phyloP scores from a whole-genome alignment of 306 rosid species.

The Sophora flavescens region DNA sequence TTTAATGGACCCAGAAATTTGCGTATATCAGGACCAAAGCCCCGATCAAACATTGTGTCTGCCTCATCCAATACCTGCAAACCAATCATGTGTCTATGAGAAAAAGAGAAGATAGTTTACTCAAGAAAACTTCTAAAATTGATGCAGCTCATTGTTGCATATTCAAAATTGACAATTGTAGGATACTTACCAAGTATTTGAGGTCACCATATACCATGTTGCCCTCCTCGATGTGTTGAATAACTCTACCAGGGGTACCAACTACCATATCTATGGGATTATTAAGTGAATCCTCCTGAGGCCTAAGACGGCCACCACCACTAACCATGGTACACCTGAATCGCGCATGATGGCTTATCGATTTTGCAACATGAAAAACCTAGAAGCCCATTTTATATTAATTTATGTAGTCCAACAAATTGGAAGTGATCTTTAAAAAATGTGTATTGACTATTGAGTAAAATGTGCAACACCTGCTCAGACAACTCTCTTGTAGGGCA shows the following conservation, averaged over 20 bases:
- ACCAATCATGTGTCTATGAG: background rate
- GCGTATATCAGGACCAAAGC: slow-evolving; percentile 96
- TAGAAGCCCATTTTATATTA: slow-evolving; percentile 53
- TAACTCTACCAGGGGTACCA: slow-evolving; percentile 95
- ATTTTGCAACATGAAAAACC: slow-evolving; percentile 95
- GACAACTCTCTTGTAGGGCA: slow-evolving; percentile 96
- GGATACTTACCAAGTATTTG: slow-evolving; percentile 76
- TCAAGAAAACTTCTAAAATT: background rate
- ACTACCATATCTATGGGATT: slow-evolving; percentile 90
- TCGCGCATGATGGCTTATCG: slow-evolving; percentile 89
- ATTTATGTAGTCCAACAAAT: slow-evolving; percentile 28
- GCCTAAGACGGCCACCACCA: slow-evolving; percentile 92
- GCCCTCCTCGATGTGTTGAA: slow-evolving; percentile 96
- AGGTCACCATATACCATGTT: slow-evolving; percentile 93
- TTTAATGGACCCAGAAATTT: slow-evolving; percentile 84
- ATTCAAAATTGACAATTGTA: background rate
- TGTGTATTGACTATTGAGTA: slow-evolving; percentile 1
- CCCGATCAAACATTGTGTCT: slow-evolving; percentile 98
- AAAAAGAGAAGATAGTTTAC: slow-evolving; percentile 9
- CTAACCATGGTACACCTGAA: slow-evolving; percentile 93
- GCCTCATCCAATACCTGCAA: slow-evolving; percentile 96
- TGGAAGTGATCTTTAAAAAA: slow-evolving; percentile 22
- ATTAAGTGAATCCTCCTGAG: slow-evolving; percentile 89
- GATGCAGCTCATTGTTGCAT: slow-evolving; percentile 14
- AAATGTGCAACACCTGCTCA: slow-evolving; percentile 77